These are phyloP conservation scores for Penicillium waksmanii DNA, from an alignment of 495 filamentous ascomycete species.

Conservation along the genomic window DNA sequence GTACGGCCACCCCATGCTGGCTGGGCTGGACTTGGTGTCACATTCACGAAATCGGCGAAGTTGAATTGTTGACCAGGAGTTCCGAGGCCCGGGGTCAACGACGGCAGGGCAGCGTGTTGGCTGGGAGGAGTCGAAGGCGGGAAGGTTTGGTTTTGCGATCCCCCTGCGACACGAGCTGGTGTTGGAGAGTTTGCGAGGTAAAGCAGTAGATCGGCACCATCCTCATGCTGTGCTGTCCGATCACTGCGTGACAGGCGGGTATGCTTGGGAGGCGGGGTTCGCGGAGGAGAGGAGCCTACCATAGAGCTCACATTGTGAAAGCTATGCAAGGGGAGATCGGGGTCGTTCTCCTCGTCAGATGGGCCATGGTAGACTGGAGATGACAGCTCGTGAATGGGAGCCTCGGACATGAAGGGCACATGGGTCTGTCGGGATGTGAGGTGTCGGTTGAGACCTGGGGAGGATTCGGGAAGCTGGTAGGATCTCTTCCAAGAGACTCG, in stretches of 20 bases:
- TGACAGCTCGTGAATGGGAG: slow-evolving; percentile 64
- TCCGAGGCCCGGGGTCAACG: slow-evolving; percentile 64
- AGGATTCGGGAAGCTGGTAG: slow-evolving; percentile 78
- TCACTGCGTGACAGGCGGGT: slow-evolving; percentile 50
- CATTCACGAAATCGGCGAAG: slow-evolving; percentile 96
- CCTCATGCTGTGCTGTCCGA: slow-evolving; percentile 61
- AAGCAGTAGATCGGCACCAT: slow-evolving; percentile 88
- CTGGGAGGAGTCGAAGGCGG: slow-evolving; percentile 89
- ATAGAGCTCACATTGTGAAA: slow-evolving; percentile 62
- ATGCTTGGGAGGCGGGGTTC: slow-evolving; percentile 75
- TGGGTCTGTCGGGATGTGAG: slow-evolving; percentile 49
- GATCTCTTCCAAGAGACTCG: slow-evolving; percentile 72
- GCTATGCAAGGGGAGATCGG: slow-evolving; percentile 72
- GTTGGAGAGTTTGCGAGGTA: slow-evolving; percentile 94
- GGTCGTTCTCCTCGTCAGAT: slow-evolving; percentile 80
- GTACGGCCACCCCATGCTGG: slow-evolving; percentile 72
- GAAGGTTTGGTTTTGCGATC: slow-evolving; percentile 50
- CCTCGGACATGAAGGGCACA: slow-evolving; percentile 73
- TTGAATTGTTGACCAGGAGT: slow-evolving; percentile 76
- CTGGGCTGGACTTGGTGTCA: slow-evolving; percentile 93
- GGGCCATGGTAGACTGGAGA: slow-evolving; percentile 63
- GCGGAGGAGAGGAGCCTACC: slow-evolving; percentile 74
- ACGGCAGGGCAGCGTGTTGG: slow-evolving; percentile 66
- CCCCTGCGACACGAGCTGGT: slow-evolving; percentile 60
- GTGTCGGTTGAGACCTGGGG: slow-evolving; percentile 60